Conservation (phyloP, 495 filamentous ascomycete genomes). For the Hypoxylon fragiforme region DNA sequence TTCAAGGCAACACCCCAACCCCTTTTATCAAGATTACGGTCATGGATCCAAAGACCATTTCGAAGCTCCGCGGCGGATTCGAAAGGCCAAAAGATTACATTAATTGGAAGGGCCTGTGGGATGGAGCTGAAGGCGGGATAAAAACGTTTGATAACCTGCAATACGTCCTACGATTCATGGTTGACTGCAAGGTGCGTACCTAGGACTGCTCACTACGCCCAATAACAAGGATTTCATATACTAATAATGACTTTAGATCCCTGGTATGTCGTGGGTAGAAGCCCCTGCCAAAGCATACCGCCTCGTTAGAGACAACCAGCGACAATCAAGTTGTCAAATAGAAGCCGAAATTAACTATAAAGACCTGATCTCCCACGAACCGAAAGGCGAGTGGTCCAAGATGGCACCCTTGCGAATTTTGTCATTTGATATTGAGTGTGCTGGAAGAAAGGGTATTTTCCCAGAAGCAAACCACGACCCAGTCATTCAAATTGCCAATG, state of each 20-base stretch:
- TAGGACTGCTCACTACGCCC: background rate
- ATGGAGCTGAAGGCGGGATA: constrained; percentile 64
- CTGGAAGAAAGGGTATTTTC: constrained; percentile 95
- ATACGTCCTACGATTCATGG: constrained; percentile 96
- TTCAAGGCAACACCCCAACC: constrained; percentile 87
- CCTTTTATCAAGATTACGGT: constrained; percentile 93
- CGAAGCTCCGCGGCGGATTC: constrained; percentile 68
- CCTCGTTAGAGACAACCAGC: constrained; percentile 60
- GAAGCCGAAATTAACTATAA: constrained; percentile 81
- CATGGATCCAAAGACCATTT: constrained; percentile 80
- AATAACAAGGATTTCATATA: background rate
- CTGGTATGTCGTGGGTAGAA: constrained; percentile 98
- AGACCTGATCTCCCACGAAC: constrained; percentile 82
- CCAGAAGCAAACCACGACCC: constrained; percentile 89
- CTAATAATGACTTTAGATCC: constrained; percentile 55
- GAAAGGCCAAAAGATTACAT: constrained; percentile 63
- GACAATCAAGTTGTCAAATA: constrained; percentile 91
- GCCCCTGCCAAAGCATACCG: constrained; percentile 73
- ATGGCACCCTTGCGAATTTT: constrained; percentile 94
- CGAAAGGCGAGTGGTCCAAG: constrained; percentile 96
- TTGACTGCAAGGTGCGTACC: constrained; percentile 73
- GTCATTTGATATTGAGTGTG: constrained; percentile 99
- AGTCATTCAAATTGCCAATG: constrained; percentile 97
- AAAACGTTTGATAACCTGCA: constrained; percentile 93
- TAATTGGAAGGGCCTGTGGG: constrained; percentile 93